Conservation (phyloP, 768 basidiomycete genomes). For the Phlebiopsis gigantea region DNA sequence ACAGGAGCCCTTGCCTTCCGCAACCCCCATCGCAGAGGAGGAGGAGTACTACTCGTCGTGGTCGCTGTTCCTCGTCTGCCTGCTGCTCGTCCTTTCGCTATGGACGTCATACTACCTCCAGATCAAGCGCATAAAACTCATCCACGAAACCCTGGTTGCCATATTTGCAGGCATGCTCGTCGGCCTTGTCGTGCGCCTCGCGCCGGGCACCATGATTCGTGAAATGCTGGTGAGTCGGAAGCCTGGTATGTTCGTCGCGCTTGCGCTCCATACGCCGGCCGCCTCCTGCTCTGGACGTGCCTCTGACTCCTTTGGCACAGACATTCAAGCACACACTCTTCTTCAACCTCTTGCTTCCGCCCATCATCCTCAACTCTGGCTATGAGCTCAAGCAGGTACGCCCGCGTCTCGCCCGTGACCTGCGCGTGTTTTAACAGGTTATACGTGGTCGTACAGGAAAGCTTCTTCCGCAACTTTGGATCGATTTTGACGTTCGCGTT, state of each 20-base stretch:
- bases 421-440: background rate
- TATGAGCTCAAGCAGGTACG: slow-evolving; percentile 94
- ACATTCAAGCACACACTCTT: slow-evolving; percentile 96
- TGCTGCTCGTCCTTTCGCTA: slow-evolving; percentile 89
- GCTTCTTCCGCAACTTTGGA: slow-evolving; percentile 98
- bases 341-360: slow-evolving; percentile 96
- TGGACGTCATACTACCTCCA: slow-evolving; percentile 98
- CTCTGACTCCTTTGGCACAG: slow-evolving; percentile 31
- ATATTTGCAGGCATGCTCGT: slow-evolving; percentile 97
- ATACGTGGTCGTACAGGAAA: slow-evolving; percentile 53
- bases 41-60: slow-evolving; percentile 91
- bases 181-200: slow-evolving; percentile 82
- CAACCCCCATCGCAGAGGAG: slow-evolving; percentile 44
- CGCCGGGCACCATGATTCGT: slow-evolving; percentile 90
- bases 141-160: slow-evolving; percentile 94
- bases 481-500: slow-evolving; percentile 94
- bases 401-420: background rate
- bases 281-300: background rate
- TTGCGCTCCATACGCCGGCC: background rate
- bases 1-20: slow-evolving; percentile 9
- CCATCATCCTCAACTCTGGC: slow-evolving; percentile 96
- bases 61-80: slow-evolving; percentile 90
- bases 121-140: slow-evolving; percentile 90
- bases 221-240: slow-evolving; percentile 86
- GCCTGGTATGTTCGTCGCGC: background rate